Base-by-base conservation (phyloP, 2,329 filamentous ascomycete genomes). In the Dichotomopilus funicola region DNA sequence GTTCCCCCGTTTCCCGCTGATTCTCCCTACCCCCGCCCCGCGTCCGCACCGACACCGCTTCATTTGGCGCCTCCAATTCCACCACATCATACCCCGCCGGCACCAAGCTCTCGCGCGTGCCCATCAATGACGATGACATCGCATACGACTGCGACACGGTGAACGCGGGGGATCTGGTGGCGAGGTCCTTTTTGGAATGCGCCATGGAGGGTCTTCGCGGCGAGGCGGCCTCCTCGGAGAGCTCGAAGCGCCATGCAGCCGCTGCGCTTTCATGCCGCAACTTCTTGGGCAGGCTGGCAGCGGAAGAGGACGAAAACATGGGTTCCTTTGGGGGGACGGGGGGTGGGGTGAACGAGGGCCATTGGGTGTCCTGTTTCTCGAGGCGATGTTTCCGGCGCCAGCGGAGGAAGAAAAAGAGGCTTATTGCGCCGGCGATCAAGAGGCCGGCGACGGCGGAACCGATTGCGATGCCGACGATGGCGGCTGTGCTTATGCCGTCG, bases 391-490 rank as follows among this genome's bases (percentile, higher is more conserved):
- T 63, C 51, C 60, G 59, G 44, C 61, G 57, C 51, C 62, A 44
- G 7, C 64, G 64, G 19, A 63, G 48, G 45, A 60, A 64, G 51
- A 63, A 53, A 38, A 61, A 61, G 49, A 65, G 50, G 11, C 55
- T 55, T 34, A 63, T 49, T 9, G 47, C 36, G 40, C 60, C 47
- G 13, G 55, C 53, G 6, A 61, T 19, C 10, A 65, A 43, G 12
- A 67, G 56, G n/a, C 53, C 59, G 9, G 43, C 60, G 3, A 60
- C 58, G 7, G 53, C 65, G 6, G 61, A 61, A n/a, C 65, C 65
- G 37, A 66, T 52, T 9, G 56, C 64, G 49, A 66, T 67, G 19
- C 65, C 65, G 33, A 66, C 58, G 36, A 60, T 61, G 31, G 63
- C 55, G 4, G 56, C 52, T 43, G 61, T 62, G 59, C 59, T 58